Base-by-base conservation (phyloP, 2,329 filamentous ascomycete species). In the Trichoderma brevicompactum region DNA sequence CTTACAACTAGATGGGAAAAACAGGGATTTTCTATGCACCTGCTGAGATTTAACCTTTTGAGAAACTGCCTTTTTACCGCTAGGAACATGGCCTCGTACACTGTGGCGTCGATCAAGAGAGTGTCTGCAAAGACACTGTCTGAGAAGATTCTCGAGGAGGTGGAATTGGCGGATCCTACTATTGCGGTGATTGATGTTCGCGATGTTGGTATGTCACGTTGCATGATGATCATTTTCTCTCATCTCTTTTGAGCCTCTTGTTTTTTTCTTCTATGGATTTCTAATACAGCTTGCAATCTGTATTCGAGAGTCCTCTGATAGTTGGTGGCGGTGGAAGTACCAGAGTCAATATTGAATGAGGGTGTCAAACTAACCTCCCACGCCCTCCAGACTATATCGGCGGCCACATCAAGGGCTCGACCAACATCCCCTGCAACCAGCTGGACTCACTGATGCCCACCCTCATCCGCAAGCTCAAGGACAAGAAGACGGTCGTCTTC, bases 111-210 rank as follows among this genome's bases (percentile, higher is more conserved):
- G 52, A 83, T 96, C 40, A 80, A 85, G 71, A 88, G 87, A 74
- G 88, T 96, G 71, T 84, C 85, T 9, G 88, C 89, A 41, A 82
- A 90, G 68, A 79, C 83, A n/a, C 87, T 96, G 60, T 87, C 90
- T 0, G 79, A 85, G 19, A 81, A 87, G 58, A 83, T 94, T 15
- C 82, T 88, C 28, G 80, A 82, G 13, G 79, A 82, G 70, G 77
- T 72, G 41, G 73, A 80, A 60, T 71, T 73, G 36, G 69, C 74
- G 58, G 75, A 80, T 66, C 79, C 76, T 65, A 79, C 76, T 72
- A 83, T 93, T 65, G 92, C 92, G 9, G 82, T 98, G 43, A 85
- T 98, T 66, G 95, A 98, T 76, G 95, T 98, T 7, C 88, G 95
- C 65, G 95, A 97, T 76, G 88, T 89, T 70, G 90, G 89, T 91